These are phyloP conservation scores for Fusarium albosuccineum DNA, from an alignment of 2,329 filamentous ascomycete species.

Conservation along the genomic window DNA sequence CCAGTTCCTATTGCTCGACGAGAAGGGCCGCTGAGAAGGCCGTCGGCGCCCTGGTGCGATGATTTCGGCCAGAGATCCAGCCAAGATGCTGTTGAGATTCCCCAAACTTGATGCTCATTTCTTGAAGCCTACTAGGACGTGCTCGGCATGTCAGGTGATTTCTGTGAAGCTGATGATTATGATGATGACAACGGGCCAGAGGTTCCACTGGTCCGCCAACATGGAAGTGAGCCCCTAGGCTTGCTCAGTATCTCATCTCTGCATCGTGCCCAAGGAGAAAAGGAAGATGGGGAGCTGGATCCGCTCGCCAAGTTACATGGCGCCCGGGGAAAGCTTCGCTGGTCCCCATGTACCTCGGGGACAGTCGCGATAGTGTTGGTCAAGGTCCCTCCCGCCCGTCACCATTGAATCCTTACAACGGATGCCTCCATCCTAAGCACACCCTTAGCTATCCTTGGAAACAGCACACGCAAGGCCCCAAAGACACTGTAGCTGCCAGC, in stretches of 20 bases:
- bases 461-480: neutral
- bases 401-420: conserved; percentile 10
- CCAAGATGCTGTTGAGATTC: neutral
- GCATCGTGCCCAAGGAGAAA: conserved; percentile 17
- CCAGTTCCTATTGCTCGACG: conserved; percentile 24
- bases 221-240: conserved; percentile 18
- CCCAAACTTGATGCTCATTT: neutral
- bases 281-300: conserved; percentile 14
- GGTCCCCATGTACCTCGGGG: neutral
- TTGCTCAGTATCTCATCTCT: conserved; percentile 24
- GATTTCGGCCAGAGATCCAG: neutral
- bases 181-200: conserved; percentile 9
- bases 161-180: neutral
- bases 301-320: conserved; percentile 13
- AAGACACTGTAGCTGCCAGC: conserved; percentile 18
- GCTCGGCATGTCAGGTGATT: neutral
- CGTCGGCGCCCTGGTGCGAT: conserved; percentile 13
- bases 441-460: conserved; percentile 4
- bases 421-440: conserved; percentile 4
- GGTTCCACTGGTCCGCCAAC: conserved; percentile 27
- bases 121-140: neutral
- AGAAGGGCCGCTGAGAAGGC: conserved; percentile 21
- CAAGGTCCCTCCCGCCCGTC: conserved; percentile 14
- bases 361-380: neutral
- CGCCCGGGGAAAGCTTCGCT: conserved; percentile 11